These are phyloP conservation scores for Candida rishiriensis DNA, from an alignment of 805 yeast genomes.

Conservation along the genomic window DNA sequence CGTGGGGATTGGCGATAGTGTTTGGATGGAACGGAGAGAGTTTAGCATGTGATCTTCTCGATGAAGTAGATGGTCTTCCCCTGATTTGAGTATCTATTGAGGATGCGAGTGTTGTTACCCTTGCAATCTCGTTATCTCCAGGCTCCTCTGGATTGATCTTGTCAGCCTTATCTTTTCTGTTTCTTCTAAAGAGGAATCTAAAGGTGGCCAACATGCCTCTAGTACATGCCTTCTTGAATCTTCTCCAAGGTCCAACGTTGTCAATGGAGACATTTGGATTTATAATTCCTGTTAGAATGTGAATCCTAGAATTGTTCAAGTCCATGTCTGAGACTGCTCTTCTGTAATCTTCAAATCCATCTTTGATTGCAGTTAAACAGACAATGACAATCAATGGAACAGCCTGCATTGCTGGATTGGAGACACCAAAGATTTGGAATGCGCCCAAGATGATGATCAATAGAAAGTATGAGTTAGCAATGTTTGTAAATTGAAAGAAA, in stretches of 20 bases:
- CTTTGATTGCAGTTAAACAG: slow-evolving; percentile 66
- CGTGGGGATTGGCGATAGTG: slow-evolving; percentile 31
- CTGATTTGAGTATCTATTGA: slow-evolving; percentile 5
- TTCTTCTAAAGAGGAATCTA: slow-evolving; percentile 7
- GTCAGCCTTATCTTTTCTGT: slow-evolving; percentile 3
- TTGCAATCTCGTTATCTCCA: slow-evolving; percentile 6
- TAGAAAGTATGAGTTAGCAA: slow-evolving; percentile 58
- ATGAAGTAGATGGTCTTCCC: slow-evolving; percentile 10
- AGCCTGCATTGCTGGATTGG: slow-evolving; percentile 67
- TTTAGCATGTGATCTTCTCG: slow-evolving; percentile 12
- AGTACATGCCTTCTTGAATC: slow-evolving; percentile 54
- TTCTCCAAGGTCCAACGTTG: slow-evolving; percentile 59
- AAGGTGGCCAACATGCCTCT: slow-evolving; percentile 18
- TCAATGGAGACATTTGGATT: slow-evolving; percentile 57
- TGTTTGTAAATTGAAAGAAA: slow-evolving; percentile 49
- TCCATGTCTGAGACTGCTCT: slow-evolving; percentile 62
- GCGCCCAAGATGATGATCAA: slow-evolving; percentile 52
- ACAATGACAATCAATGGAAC: slow-evolving; percentile 82
- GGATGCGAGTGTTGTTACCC: slow-evolving; percentile 12
- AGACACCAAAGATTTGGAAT: slow-evolving; percentile 69
- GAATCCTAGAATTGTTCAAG: slow-evolving; percentile 62
- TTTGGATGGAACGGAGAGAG: slow-evolving; percentile 22
- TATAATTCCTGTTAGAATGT: slow-evolving; percentile 45
- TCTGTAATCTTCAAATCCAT: slow-evolving; percentile 73
- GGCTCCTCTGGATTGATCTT: not conserved